phyloP scores from a whole-genome alignment of 2,329 filamentous ascomycete species.

The Hymenoscyphus repandus region DNA sequence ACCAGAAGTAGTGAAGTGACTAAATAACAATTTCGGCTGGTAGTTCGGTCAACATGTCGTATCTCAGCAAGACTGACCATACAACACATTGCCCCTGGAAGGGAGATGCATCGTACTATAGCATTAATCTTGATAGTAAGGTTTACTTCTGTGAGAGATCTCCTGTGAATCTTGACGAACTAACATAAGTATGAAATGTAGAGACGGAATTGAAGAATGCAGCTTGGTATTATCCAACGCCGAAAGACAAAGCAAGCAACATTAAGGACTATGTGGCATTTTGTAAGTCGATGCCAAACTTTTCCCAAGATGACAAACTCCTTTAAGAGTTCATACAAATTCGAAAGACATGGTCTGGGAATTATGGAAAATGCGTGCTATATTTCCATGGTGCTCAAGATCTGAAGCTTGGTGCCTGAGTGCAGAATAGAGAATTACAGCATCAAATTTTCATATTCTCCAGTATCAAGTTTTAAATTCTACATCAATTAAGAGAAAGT shows the following conservation, averaged over 20 bases:
- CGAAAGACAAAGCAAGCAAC: constrained; percentile 35
- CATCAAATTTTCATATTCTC: too few relatives aligned
- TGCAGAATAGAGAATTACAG: too few relatives aligned
- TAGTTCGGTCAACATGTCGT: constrained; percentile 35
- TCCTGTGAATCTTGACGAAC: not conserved
- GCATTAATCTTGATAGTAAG: constrained; percentile 37
- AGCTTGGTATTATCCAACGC: constrained; percentile 42
- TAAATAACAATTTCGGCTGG: constrained; percentile 10
- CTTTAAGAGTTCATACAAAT: too few relatives aligned
- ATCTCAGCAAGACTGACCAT: constrained; percentile 37
- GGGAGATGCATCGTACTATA: constrained; percentile 43
- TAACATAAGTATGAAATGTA: constrained; percentile 11
- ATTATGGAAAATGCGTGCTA: too few relatives aligned
- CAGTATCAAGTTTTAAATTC: not conserved
- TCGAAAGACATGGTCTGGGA: too few relatives aligned
- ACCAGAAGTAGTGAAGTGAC: not conserved
- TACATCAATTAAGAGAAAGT: not conserved
- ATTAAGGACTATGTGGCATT: constrained; percentile 43
- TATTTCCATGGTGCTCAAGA: too few relatives aligned
- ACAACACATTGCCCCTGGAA: constrained; percentile 42
- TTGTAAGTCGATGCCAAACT: constrained; percentile 32
- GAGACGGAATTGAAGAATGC: constrained; percentile 38
- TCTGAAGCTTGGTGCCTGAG: too few relatives aligned
- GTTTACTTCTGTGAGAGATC: not conserved
- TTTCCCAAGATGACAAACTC: too few relatives aligned